phyloP scores from a whole-genome alignment of 2,329 filamentous ascomycete species.

The Talaromyces sp. region DNA sequence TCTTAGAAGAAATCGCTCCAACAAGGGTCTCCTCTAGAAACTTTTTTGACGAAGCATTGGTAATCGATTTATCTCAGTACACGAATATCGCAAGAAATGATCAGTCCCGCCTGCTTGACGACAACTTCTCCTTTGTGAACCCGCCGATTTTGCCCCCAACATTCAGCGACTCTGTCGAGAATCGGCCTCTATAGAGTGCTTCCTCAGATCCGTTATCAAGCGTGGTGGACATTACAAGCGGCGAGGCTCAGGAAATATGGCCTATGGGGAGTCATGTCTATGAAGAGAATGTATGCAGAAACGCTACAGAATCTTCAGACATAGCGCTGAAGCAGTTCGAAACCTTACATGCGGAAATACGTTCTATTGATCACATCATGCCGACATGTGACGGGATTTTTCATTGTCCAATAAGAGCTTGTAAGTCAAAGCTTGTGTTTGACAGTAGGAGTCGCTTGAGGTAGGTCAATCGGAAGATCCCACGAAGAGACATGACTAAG shows the following conservation, averaged over 20 bases:
- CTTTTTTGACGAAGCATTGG: no score
- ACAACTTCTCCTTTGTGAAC: background rate
- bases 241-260: constrained; percentile 1
- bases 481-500: background rate
- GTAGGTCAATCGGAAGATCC: constrained; percentile 1
- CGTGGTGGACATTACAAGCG: constrained; percentile 6
- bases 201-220: background rate
- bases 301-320: constrained; percentile 7
- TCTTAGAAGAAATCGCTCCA: no score
- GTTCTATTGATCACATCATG: constrained; percentile 4
- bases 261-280: constrained; percentile 2
- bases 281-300: constrained; percentile 7
- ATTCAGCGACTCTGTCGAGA: constrained; percentile 5
- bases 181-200: constrained; percentile 5
- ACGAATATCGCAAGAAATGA: background rate
- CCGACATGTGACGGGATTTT: background rate
- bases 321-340: background rate
- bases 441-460: background rate
- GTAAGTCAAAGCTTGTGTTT: constrained; percentile 8
- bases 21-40: no score
- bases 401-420: constrained; percentile 2
- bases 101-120: background rate
- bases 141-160: background rate
- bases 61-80: background rate
- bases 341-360: background rate